Evolutionary conservation across 371 early-diverging fungal genomes (phyloP).

Genomic region (Choanephora cucurbitarum): DNA sequence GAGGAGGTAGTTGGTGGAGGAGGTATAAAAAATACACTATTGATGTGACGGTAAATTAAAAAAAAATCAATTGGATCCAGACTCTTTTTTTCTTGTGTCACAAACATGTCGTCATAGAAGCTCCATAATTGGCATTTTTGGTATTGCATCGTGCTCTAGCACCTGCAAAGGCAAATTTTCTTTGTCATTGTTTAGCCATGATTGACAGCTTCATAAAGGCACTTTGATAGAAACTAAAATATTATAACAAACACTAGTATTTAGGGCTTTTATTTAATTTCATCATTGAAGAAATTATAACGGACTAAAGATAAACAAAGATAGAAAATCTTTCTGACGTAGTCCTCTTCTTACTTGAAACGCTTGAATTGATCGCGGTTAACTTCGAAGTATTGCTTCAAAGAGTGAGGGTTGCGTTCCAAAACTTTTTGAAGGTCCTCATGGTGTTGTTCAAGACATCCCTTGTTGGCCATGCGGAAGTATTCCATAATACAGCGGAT

Average conservation of each 20-base stretch:
- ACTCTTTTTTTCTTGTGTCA: slow-evolving; percentile 6
- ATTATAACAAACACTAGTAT: neutral
- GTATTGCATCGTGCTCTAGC: neutral
- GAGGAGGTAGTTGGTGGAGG: neutral
- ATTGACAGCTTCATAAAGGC: neutral
- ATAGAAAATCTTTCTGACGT: neutral
- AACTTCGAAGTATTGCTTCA: slow-evolving; percentile 35
- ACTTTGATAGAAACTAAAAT: neutral
- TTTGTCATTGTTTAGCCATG: neutral
- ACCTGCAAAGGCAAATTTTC: neutral
- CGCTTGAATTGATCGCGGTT: slow-evolving; percentile 45
- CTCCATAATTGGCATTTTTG: no score
- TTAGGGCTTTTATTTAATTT: neutral
- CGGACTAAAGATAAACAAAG: no score
- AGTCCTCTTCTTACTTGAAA: slow-evolving; percentile 23
- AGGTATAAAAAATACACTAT: slow-evolving; percentile 2
- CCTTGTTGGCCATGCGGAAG: slow-evolving; percentile 29
- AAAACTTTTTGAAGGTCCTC: slow-evolving; percentile 34
- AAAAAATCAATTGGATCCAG: slow-evolving; percentile 10
- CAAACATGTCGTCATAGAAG: slow-evolving; percentile 13
- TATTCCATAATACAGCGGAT: slow-evolving; percentile 34
- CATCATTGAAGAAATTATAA: slow-evolving; percentile 1
- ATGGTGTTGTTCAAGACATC: slow-evolving; percentile 24
- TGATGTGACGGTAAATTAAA: slow-evolving; percentile 16
- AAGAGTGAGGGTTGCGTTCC: slow-evolving; percentile 28